Evolutionary conservation across 345 rosid genomes (phyloP).

Genomic region (Gossypium stocksii): DNA sequence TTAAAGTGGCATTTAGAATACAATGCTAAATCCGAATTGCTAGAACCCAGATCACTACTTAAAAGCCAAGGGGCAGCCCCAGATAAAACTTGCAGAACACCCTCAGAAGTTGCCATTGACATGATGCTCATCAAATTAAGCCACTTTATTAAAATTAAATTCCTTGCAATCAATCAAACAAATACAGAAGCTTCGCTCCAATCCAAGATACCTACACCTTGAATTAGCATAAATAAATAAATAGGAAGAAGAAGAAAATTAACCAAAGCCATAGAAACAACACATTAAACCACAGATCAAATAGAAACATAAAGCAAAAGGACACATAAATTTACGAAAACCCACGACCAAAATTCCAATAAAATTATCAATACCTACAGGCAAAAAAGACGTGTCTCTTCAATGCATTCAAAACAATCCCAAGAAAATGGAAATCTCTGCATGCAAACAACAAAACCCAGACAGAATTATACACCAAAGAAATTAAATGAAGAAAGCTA

Average conservation of each 20-base stretch:
- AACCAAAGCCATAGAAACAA: background rate
- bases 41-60: conserved; percentile 22
- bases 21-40: conserved; percentile 21
- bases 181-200: background rate
- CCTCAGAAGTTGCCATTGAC: conserved; percentile 46
- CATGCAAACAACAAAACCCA: conserved; percentile 4
- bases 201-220: background rate
- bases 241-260: background rate
- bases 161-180: background rate
- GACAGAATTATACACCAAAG: background rate
- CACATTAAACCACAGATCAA: background rate
- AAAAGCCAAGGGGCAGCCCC: conserved; percentile 35
- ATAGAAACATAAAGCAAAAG: background rate
- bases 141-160: background rate
- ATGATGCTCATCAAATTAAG: conserved; percentile 15
- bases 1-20: conserved; percentile 22
- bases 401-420: no score
- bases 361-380: background rate
- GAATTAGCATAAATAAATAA: background rate
- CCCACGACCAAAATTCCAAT: no score
- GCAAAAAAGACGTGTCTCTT: background rate
- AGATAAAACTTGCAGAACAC: conserved; percentile 41
- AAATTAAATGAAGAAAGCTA: background rate
- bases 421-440: background rate
- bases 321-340: background rate